phyloP scores from a whole-genome alignment of 116 monocot species.

The Cymodocea nodosa region DNA sequence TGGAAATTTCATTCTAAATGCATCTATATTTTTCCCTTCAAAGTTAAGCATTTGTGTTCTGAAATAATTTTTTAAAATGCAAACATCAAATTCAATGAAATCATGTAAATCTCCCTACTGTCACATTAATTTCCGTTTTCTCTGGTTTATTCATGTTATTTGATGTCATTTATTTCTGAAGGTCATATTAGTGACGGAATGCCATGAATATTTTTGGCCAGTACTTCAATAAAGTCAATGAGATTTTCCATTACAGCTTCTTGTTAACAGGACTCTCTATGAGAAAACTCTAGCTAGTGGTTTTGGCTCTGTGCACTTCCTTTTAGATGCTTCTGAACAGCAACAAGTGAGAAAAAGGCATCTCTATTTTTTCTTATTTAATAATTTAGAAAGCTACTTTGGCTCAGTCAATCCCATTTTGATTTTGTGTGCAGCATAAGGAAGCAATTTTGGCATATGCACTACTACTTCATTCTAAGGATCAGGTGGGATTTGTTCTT shows the following conservation, averaged over 20 bases:
- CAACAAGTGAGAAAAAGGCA: conserved; percentile 42
- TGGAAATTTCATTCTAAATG: no score
- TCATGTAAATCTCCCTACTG: not conserved
- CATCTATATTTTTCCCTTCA: no score
- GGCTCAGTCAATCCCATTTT: not conserved
- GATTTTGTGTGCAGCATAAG: conserved; percentile 50
- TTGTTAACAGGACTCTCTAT: conserved; percentile 89
- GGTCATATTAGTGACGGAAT: no score
- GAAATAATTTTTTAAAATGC: no score
- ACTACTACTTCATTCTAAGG: conserved; percentile 36
- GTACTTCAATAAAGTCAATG: not conserved
- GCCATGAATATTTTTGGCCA: no score
- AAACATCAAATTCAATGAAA: no score
- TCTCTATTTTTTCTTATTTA: not conserved
- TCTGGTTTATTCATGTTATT: not conserved
- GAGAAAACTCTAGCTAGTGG: conserved; percentile 98
- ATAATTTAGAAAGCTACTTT: not conserved
- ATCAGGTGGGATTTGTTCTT: conserved; percentile 35
- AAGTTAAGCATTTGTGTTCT: no score
- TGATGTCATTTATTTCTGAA: no score
- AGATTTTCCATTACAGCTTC: conserved; percentile 41
- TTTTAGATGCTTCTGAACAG: conserved; percentile 96
- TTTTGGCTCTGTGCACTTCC: conserved; percentile 93
- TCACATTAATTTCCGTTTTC: not conserved
- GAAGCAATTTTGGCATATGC: conserved; percentile 91